Base-by-base conservation (phyloP, 495 filamentous ascomycete genomes). In the Hypoxylon rickii region DNA sequence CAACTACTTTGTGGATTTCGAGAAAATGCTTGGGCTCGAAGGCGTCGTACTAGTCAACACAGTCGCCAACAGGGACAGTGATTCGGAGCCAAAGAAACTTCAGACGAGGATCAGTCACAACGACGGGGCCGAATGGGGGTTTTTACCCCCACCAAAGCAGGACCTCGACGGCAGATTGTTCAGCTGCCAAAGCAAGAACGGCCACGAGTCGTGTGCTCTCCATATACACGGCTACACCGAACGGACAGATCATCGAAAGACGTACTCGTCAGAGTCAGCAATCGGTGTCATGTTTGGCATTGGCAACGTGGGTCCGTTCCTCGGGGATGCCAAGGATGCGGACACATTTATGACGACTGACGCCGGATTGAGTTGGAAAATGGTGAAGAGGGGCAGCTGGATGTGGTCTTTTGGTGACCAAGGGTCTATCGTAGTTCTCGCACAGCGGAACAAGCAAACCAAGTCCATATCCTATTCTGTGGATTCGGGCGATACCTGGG, bases 141-240 rank as follows among this genome's bases (percentile, higher is more conserved):
- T 83, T 31, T 70, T 97, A 2, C 54, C 79, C n/a, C 83, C 90
- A 7, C 90, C 86, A 0, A 62, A 71, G 10, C 75, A 79, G 47
- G 89, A 96, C 58, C 77, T 80, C 3, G 82, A 94, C 16, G 83
- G 82, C 41, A 88, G 90, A 46, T 65, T 73, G 3, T 92, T 86
- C 58, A 70, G 75, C 6, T 97, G 94, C 77, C 75, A 78, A 16
- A 79, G 79, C 26, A 60, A 63, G 11, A 69, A 73, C 31, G 79
- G 80, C 37, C 71, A 79, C 21, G 76, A 86, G 16, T 76, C 83
- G 34, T 98, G 94, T 66, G 87, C 90, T 12, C 79, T 99, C 34
- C 89, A 99, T 71, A 78, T 99, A 16, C 95, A 97, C 70, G 88
- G 91, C 34, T 99, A 96, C 66, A 97, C 95, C 0, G 92, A 97